Conservation (phyloP, 441 rosid species). For the Bruguiera hainesii region DNA sequence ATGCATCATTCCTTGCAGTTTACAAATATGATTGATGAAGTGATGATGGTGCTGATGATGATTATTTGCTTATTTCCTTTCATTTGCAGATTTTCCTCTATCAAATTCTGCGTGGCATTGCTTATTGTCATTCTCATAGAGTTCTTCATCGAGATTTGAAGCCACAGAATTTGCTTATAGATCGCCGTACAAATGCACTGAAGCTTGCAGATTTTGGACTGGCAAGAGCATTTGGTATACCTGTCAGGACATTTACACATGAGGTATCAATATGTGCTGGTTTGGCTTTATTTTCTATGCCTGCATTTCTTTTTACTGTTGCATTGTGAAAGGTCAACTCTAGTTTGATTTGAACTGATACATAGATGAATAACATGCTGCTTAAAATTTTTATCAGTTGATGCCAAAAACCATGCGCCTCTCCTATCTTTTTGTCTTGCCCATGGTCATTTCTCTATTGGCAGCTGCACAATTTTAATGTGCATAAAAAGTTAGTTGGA, state of each 20-base stretch:
- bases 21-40: too few species aligned
- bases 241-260: slow-evolving; percentile 95
- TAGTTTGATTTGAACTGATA: background rate
- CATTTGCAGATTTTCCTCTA: slow-evolving; percentile 75
- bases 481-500: too few species aligned
- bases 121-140: slow-evolving; percentile 97
- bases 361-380: background rate
- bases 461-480: too few species aligned
- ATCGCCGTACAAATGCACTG: slow-evolving; percentile 78
- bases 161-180: slow-evolving; percentile 92
- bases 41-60: background rate
- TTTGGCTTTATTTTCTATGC: slow-evolving; percentile 6
- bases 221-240: slow-evolving; percentile 95
- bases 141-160: slow-evolving; percentile 97
- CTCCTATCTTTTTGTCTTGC: too few species aligned
- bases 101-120: slow-evolving; percentile 96
- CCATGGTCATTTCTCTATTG: too few species aligned
- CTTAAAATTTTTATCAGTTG: slow-evolving; percentile 1
- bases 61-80: slow-evolving; percentile 4
- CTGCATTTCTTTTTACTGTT: slow-evolving; percentile 2
- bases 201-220: slow-evolving; percentile 99
- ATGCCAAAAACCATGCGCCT: background rate
- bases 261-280: slow-evolving; percentile 47
- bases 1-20: background rate
- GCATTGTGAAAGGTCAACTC: background rate